Evolutionary conservation across 768 basidiomycete species (phyloP).

Genomic region (Tulasnella sp.): DNA sequence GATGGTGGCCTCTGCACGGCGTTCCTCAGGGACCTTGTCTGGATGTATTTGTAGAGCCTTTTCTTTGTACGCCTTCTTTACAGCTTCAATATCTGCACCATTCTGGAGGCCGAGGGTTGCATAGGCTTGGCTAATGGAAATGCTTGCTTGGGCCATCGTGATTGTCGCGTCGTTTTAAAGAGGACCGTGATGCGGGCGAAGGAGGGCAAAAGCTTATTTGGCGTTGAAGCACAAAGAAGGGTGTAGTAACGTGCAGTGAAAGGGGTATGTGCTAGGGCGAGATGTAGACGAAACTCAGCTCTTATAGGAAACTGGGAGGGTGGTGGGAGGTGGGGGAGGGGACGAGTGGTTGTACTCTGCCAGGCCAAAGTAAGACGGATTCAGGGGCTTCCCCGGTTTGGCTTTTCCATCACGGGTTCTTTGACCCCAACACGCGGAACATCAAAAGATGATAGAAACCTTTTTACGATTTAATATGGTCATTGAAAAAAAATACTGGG

Average conservation of each 20-base stretch:
- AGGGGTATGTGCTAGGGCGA: not conserved
- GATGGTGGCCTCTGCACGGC: constrained; percentile 3
- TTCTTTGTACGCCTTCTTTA: constrained; percentile 21
- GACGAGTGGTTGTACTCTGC: not conserved
- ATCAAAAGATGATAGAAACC: not conserved
- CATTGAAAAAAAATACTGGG: not conserved
- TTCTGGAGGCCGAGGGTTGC: constrained; percentile 14
- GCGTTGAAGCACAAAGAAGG: not conserved
- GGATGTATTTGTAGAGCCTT: constrained; percentile 18
- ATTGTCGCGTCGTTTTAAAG: not conserved
- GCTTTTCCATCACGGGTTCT: not conserved
- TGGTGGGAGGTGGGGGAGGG: not conserved
- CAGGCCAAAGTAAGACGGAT: constrained; percentile 4
- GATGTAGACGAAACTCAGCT: not conserved
- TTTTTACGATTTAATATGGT: not conserved
- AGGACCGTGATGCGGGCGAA: not conserved
- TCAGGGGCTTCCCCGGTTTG: constrained; percentile 1
- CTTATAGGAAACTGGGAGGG: not conserved
- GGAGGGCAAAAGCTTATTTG: constrained; percentile 3
- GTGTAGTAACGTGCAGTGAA: not conserved
- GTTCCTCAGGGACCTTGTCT: constrained; percentile 7
- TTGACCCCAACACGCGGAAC: not conserved
- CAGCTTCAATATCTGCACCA: constrained; percentile 17
- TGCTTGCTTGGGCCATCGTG: not conserved
- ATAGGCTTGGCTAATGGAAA: constrained; percentile 7